Evolutionary conservation across 768 basidiomycete genomes (phyloP).

Genomic region (Mycena alexandri): DNA sequence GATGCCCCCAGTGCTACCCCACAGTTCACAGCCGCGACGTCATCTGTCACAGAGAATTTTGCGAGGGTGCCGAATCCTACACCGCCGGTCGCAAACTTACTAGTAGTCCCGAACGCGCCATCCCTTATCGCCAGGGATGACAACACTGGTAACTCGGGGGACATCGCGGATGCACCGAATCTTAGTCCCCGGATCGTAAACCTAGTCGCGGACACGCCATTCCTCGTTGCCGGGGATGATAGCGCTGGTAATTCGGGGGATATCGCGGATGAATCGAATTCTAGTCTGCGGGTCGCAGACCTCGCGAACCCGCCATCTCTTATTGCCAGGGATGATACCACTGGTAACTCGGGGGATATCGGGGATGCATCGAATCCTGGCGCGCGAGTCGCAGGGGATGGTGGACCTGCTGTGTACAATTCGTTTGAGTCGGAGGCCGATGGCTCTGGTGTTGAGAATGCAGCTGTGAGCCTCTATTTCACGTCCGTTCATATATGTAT

Average conservation of each 20-base stretch:
- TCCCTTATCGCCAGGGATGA: too few species aligned
- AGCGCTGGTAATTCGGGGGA: too few species aligned
- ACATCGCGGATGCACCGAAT: too few species aligned
- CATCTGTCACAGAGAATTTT: constrained; percentile 4
- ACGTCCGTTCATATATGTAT: background rate
- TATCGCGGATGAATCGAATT: too few species aligned
- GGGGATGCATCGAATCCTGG: constrained; percentile 1
- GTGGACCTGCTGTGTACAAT: constrained; percentile 1
- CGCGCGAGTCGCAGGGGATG: background rate
- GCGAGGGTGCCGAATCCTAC: constrained; percentile 2
- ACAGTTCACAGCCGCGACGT: constrained; percentile 1
- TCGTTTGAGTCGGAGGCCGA: constrained; percentile 3
- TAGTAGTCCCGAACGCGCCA: too few species aligned
- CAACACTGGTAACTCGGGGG: too few species aligned
- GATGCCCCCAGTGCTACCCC: background rate
- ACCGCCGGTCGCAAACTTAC: too few species aligned
- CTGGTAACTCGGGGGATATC: constrained; percentile 1
- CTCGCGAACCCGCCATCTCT: background rate
- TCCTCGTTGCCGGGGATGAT: too few species aligned
- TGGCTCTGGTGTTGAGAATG: constrained; percentile 1
- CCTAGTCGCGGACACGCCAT: too few species aligned
- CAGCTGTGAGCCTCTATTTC: constrained; percentile 2
- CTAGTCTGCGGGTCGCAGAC: background rate
- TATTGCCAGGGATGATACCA: background rate
- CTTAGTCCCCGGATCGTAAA: too few species aligned